Evolutionary conservation across 2,329 filamentous ascomycete species (phyloP).

Genomic region (Chaetomium sp.): DNA sequence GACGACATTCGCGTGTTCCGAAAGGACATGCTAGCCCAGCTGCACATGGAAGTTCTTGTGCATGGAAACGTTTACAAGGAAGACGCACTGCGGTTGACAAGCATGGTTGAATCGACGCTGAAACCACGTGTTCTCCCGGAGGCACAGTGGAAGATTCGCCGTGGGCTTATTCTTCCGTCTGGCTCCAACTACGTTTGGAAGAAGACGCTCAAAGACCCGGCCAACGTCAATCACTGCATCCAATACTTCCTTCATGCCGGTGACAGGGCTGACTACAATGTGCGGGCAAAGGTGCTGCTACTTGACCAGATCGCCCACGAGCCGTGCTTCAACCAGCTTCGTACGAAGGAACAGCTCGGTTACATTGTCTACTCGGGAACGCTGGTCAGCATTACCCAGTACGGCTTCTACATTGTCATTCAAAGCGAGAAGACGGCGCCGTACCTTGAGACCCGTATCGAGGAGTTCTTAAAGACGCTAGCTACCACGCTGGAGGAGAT

Average conservation of each 20-base stretch:
- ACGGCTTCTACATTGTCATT: conserved; percentile 82
- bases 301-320: conserved; percentile 89
- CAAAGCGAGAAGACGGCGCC: conserved; percentile 82
- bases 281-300: conserved; percentile 72
- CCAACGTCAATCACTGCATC: conserved; percentile 83
- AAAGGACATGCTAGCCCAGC: conserved; percentile 71
- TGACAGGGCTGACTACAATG: conserved; percentile 57
- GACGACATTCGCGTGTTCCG: conserved; percentile 72
- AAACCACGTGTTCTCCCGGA: conserved; percentile 67
- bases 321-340: conserved; percentile 86
- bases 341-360: conserved; percentile 94
- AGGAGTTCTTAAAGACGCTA: conserved; percentile 70
- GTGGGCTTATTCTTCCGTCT: conserved; percentile 69
- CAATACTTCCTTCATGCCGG: conserved; percentile 72
- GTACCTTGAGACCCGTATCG: conserved; percentile 82
- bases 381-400: conserved; percentile 65
- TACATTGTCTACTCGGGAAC: conserved; percentile 90
- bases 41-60: conserved; percentile 80
- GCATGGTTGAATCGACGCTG: conserved; percentile 72
- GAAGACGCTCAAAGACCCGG: conserved; percentile 73
- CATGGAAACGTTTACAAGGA: conserved; percentile 95
- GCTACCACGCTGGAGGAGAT: conserved; percentile 63
- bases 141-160: conserved; percentile 71
- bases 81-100: conserved; percentile 78
- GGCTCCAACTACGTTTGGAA: conserved; percentile 81